A percentile compares a stretch with the other conserved stretches of the same genome.
Evolutionary conservation across 2,329 filamentous ascomycete genomes (phyloP).

Genomic region (Diplodia seriata): DNA sequence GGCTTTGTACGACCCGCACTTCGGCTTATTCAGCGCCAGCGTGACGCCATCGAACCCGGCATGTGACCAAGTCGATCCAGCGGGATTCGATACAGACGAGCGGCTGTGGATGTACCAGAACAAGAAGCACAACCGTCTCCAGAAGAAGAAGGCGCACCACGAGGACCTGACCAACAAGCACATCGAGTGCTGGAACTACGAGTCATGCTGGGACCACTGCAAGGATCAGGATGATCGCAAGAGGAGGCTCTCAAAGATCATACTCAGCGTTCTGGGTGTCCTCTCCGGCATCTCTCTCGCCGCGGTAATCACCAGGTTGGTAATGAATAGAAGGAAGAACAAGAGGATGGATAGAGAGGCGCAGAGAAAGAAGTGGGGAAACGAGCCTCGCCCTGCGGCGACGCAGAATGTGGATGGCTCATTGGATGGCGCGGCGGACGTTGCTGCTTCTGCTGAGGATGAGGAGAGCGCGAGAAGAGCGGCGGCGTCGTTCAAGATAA

Average conservation of each 20-base stretch:
- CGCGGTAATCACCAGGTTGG: neutral
- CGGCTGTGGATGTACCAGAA: constrained; percentile 9
- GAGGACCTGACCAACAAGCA: neutral
- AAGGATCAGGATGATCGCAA: neutral
- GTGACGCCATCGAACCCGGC: neutral
- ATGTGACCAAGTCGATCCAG: neutral
- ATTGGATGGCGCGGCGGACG: neutral
- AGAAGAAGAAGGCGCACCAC: neutral
- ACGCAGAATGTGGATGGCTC: neutral
- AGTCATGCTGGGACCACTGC: constrained; percentile 21
- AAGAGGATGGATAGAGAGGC: neutral
- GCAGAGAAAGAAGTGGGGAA: neutral
- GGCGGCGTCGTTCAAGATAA: neutral
- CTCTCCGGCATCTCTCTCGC: neutral
- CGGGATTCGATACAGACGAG: neutral
- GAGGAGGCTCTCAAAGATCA: neutral
- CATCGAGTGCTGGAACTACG: constrained; percentile 5
- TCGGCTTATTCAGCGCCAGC: neutral
- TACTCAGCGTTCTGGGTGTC: neutral
- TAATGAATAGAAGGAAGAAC: neutral
- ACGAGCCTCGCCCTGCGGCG: neutral
- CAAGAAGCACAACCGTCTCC: neutral
- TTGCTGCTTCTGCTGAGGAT: neutral
- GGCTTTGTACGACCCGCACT: neutral
- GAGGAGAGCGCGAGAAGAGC: neutral